phyloP scores from a whole-genome alignment of 768 basidiomycete genomes.

The Piloderma croceum region DNA sequence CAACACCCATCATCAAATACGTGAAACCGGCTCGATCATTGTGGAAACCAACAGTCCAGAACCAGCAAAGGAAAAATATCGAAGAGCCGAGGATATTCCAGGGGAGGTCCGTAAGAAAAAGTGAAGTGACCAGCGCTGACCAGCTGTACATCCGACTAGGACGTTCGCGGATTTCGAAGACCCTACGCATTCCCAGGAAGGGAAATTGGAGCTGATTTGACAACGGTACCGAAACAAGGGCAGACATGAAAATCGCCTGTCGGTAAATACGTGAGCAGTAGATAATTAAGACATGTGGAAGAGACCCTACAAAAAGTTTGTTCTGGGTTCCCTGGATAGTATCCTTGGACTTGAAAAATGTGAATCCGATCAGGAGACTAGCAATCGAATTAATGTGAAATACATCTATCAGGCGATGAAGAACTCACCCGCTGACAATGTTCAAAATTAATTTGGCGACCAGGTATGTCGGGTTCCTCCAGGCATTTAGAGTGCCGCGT shows the following conservation, averaged over 20 bases:
- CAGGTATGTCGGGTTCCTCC: constrained; percentile 56
- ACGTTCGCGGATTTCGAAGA: constrained; percentile 67
- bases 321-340: constrained; percentile 57
- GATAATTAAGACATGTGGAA: constrained; percentile 12
- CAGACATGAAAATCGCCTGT: constrained; percentile 52
- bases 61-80: constrained; percentile 63
- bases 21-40: constrained; percentile 51
- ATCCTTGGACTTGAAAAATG: constrained; percentile 53
- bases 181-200: constrained; percentile 49
- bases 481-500: constrained; percentile 40
- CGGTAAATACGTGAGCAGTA: no score
- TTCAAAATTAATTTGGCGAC: constrained; percentile 55
- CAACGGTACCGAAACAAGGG: constrained; percentile 45
- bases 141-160: constrained; percentile 63
- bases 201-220: constrained; percentile 60
- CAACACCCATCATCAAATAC: constrained; percentile 46
- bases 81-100: constrained; percentile 57
- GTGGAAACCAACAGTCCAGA: constrained; percentile 61
- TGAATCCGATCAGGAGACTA: constrained; percentile 38
- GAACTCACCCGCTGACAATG: constrained; percentile 41
- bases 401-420: no score
- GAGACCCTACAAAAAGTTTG: constrained; percentile 55
- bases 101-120: constrained; percentile 52
- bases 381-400: constrained; percentile 1
- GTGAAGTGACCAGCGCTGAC: constrained; percentile 51